Base-by-base conservation (phyloP, 495 filamentous ascomycete species). In the Trichoderma gamsii region DNA sequence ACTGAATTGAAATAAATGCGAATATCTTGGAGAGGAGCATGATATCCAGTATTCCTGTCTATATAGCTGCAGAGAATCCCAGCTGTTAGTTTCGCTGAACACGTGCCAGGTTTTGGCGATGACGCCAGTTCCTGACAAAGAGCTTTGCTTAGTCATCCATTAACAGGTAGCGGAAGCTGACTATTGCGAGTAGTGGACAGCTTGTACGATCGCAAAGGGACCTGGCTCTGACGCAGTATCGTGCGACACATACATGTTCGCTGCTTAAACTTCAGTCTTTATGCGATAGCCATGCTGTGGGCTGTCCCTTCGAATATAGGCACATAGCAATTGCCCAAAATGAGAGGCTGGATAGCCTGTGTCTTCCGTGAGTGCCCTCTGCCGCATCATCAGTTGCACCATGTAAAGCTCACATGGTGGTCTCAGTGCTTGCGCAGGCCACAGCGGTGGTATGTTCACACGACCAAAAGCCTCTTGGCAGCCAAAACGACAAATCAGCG, bases 341-440 rank as follows among this genome's bases (percentile, higher is more conserved):
- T 82, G 80, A 80, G 77, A 74, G 73, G 70, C 70, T 78, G 73
- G 73, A 69, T 79, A 69, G 52, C 79, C 68, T 80, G 78, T 72
- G 63, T 78, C 65, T 74, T 76, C 73, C 77, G 81, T 83, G 77
- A 61, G 81, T 74, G 35, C 35, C 52, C 56, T 29, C 9, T 56
- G 41, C 67, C 56, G 15, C 13, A 21, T 52, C 16, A 11, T 52
- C 3, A 12, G 25, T 51, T 21, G 65, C 16, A 16, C 11, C 29
- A 18, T n/a, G 21, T 49, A 41, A 43, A 59, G 18, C 65, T 69
- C 65, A 66, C 51, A 63, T 66, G 52, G 59, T 64, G 11, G 51
- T 51, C 41, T 38, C 69, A 83, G 81, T 83, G 80, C 80, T 83
- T 13, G 74, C 81, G 79, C 81, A 83, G 80, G 73, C 75, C 67